A percentile compares a stretch with the other conserved stretches of the same genome.
Conservation (phyloP, 331 rosid genomes). For the Phaseolus coccineus region DNA sequence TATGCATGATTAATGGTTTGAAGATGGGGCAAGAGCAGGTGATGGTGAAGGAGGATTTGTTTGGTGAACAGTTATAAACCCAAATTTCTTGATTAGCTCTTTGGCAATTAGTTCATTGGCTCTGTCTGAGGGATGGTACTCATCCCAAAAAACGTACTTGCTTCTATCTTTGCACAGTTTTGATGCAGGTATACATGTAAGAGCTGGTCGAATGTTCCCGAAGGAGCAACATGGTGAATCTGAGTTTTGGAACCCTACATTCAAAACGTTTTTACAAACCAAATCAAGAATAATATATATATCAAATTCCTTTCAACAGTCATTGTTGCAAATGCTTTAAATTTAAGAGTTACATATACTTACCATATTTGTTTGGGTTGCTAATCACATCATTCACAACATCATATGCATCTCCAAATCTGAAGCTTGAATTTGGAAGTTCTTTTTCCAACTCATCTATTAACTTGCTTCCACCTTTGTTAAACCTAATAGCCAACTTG, state of each 20-base stretch:
- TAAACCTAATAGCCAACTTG: conserved; percentile 81
- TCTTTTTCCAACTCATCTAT: conserved; percentile 57
- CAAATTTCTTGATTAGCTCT: conserved; percentile 82
- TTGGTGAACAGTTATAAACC: conserved; percentile 44
- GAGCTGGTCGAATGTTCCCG: conserved; percentile 78
- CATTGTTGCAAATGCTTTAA: not conserved
- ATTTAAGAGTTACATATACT: not conserved
- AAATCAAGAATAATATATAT: not conserved
- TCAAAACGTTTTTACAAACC: not conserved
- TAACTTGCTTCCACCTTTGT: conserved; percentile 61
- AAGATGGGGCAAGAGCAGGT: conserved; percentile 52
- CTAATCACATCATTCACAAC: conserved; percentile 72
- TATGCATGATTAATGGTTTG: conserved; percentile 25
- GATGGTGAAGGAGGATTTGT: conserved; percentile 48
- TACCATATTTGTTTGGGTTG: conserved; percentile 73
- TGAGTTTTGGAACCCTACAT: conserved; percentile 73
- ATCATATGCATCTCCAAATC: conserved; percentile 93
- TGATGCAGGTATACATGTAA: conserved; percentile 85
- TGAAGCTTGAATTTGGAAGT: conserved; percentile 76
- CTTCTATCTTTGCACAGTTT: conserved; percentile 82
- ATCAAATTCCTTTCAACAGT: not conserved
- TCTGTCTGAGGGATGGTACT: conserved; percentile 84
- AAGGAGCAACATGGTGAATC: conserved; percentile 89
- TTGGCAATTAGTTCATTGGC: conserved; percentile 78
- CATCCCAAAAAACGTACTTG: conserved; percentile 95